Conservation (phyloP, 148 eudicot genomes). For the Rhododendron simsii region DNA sequence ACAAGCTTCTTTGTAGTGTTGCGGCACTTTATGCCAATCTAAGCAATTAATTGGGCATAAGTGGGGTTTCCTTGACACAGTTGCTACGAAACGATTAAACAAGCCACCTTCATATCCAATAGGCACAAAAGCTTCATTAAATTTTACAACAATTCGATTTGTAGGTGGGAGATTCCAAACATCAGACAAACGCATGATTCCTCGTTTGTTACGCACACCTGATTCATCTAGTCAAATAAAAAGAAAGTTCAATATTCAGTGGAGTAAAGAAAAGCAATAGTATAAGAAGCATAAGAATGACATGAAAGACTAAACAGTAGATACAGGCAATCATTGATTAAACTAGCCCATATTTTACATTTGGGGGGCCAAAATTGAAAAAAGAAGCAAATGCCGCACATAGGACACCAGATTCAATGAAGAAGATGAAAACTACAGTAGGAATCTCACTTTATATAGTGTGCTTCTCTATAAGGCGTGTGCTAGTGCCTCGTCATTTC, state of each 20-base stretch:
- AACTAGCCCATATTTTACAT: too few relatives aligned
- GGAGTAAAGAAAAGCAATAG: too few relatives aligned
- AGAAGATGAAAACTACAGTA: too few relatives aligned
- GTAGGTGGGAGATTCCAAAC: not conserved
- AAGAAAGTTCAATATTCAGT: not conserved
- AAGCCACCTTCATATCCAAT: not conserved
- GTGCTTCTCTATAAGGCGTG: too few relatives aligned
- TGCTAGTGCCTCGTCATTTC: too few relatives aligned
- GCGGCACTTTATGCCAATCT: not conserved
- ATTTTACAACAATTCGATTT: not conserved
- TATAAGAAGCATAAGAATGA: too few relatives aligned
- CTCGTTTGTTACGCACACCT: not conserved
- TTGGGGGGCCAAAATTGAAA: too few relatives aligned
- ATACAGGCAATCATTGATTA: too few relatives aligned
- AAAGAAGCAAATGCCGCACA: too few relatives aligned
- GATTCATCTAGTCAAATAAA: not conserved
- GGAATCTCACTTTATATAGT: too few relatives aligned
- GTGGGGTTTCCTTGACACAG: not conserved
- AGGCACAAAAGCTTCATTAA: not conserved
- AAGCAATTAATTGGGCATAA: not conserved
- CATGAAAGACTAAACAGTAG: too few relatives aligned
- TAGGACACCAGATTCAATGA: too few relatives aligned
- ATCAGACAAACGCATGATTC: not conserved
- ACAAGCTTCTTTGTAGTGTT: not conserved
- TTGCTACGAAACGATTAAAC: not conserved